Evolutionary conservation across 805 yeast genomes (phyloP).

Genomic region (Candida methanosorbosa): DNA sequence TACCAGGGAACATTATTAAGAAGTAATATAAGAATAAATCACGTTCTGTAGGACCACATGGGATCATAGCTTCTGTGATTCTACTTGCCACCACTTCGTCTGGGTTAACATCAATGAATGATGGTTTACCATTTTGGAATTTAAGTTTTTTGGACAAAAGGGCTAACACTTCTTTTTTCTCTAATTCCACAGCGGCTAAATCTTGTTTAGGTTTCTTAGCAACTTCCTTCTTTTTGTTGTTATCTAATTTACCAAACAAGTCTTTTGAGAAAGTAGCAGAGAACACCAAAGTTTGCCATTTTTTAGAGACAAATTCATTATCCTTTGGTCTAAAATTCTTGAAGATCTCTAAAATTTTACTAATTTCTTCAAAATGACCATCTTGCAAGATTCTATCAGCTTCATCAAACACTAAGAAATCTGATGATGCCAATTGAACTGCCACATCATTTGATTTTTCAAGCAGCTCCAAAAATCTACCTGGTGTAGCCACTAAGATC

Average conservation of each 20-base stretch:
- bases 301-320: constrained; percentile 24
- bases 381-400: constrained; percentile 93
- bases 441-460: constrained; percentile 48
- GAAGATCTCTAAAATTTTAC: constrained; percentile 63
- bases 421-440: constrained; percentile 34
- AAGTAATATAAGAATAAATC: constrained; percentile 88
- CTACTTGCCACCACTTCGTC: constrained; percentile 66
- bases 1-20: constrained; percentile 76
- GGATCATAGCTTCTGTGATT: constrained; percentile 79
- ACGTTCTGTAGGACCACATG: constrained; percentile 85
- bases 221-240: constrained; percentile 18
- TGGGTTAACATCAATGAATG: constrained; percentile 79
- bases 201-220: constrained; percentile 6
- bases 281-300: constrained; percentile 82
- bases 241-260: constrained; percentile 66
- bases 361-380: constrained; percentile 93
- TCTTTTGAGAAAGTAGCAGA: constrained; percentile 89
- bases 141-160: constrained; percentile 61
- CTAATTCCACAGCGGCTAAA: constrained; percentile 30
- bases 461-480: constrained; percentile 76
- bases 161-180: constrained; percentile 45
- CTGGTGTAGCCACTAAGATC: constrained; percentile 90
- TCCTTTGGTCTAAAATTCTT: constrained; percentile 37
- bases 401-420: constrained; percentile 72
- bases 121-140: constrained; percentile 60